Percentiles rank a stretch among this genome's conserved stretches.
phyloP scores from a whole-genome alignment of 78 protist genomes.

The Dictyostelium discoideum region DNA sequence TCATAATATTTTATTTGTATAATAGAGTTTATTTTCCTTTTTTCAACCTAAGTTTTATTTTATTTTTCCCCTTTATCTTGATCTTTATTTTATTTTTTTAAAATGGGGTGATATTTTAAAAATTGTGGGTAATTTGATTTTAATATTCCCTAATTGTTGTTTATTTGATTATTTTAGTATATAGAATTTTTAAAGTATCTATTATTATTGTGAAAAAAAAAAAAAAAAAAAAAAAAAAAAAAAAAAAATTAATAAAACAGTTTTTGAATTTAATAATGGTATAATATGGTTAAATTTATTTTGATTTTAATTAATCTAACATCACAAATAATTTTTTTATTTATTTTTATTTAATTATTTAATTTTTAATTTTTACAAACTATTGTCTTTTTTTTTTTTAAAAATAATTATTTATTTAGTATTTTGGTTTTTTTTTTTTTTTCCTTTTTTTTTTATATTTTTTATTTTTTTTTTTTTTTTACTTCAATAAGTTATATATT shows the following conservation, averaged over 20 bases:
- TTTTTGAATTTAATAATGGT: no score
- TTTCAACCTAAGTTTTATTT: no score
- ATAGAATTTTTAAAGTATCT: background rate
- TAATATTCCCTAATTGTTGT: background rate
- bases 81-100: background rate
- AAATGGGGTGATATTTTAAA: background rate
- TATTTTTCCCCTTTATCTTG: background rate
- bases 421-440: no score
- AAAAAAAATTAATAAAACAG: no score
- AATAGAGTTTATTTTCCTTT: background rate
- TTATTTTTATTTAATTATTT: no score
- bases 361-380: no score
- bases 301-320: background rate
- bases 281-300: background rate
- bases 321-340: background rate
- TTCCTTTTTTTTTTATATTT: no score
- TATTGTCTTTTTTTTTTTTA: no score
- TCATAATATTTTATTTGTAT: background rate
- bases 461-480: no score
- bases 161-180: background rate
- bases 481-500: no score
- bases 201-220: background rate
- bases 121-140: background rate
- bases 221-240: no score
- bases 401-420: no score